phyloP scores from a whole-genome alignment of 1,139 yeast genomes.

The Nakaseomyces glabratus region DNA sequence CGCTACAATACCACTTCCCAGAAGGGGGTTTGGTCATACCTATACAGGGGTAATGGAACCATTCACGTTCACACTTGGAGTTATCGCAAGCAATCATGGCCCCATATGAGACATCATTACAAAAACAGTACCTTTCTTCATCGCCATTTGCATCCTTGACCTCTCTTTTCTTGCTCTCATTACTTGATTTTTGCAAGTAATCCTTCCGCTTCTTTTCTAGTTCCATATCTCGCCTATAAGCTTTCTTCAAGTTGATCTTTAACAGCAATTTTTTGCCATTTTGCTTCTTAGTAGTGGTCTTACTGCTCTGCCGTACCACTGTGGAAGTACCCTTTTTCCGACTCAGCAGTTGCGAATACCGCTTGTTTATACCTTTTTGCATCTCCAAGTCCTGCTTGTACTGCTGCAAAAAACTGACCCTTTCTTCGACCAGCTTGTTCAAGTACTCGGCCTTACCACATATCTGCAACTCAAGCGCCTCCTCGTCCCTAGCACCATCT shows the following conservation, averaged over 20 bases:
- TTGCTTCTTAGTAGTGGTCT: no score
- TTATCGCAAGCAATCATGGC: constrained; percentile 92
- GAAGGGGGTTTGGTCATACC: constrained; percentile 70
- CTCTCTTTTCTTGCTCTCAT: no score
- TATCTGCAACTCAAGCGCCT: not conserved
- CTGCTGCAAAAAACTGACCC: constrained; percentile 8
- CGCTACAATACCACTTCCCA: constrained; percentile 90
- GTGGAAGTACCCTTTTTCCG: not conserved
- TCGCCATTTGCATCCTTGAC: constrained; percentile 14
- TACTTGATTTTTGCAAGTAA: no score
- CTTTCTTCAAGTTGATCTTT: constrained; percentile 13
- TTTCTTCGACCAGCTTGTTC: constrained; percentile 4
- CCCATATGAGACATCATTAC: constrained; percentile 79
- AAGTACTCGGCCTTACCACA: constrained; percentile 4
- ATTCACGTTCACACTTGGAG: constrained; percentile 63
- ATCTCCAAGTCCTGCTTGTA: constrained; percentile 4
- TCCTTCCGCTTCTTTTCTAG: constrained; percentile 6
- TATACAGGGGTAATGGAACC: constrained; percentile 79
- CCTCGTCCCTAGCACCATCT: constrained; percentile 12
- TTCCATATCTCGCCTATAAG: not conserved
- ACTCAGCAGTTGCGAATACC: constrained; percentile 2
- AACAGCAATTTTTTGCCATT: constrained; percentile 10
- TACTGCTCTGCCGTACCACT: no score
- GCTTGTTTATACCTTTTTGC: constrained; percentile 6
- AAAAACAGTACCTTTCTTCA: constrained; percentile 54